Evolutionary conservation across 1,139 yeast genomes (phyloP).

Genomic region (Geotrichum citri-aurantii): DNA sequence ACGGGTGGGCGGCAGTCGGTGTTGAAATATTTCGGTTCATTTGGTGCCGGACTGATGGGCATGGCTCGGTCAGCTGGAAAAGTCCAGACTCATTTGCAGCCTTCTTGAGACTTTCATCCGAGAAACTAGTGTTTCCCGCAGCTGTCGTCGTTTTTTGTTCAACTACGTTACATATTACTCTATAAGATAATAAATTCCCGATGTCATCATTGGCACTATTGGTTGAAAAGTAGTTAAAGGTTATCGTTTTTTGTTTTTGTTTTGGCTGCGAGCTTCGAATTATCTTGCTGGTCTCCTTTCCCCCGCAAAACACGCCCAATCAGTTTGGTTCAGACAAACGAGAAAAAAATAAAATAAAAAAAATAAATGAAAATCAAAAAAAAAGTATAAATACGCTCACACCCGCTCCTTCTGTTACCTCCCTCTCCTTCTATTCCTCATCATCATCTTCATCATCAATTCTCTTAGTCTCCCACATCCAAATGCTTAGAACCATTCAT

Average conservation of each 20-base stretch:
- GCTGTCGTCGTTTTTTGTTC: background rate
- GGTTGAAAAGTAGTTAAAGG: no score
- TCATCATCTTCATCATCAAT: background rate
- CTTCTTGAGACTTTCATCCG: no score
- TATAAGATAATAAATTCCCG: no score
- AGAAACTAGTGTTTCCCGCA: background rate
- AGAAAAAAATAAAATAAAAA: no score
- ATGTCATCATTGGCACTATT: no score
- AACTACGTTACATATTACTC: no score
- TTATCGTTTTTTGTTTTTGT: background rate
- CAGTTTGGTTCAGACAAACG: background rate
- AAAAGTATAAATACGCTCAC: background rate
- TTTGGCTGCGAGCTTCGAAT: background rate
- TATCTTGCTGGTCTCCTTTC: background rate
- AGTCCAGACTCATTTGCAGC: background rate
- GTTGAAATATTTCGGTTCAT: background rate
- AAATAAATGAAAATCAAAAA: no score
- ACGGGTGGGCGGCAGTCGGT: background rate
- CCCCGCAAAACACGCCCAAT: conserved; percentile 1
- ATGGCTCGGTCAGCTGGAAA: background rate
- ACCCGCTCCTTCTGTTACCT: background rate
- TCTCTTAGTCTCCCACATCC: background rate
- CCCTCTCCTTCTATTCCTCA: background rate
- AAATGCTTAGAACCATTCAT: conserved; percentile 15
- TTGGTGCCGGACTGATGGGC: background rate